These are phyloP conservation scores for Chenopodium berlandieri DNA, from an alignment of 148 eudicot genomes.

Conservation along the genomic window DNA sequence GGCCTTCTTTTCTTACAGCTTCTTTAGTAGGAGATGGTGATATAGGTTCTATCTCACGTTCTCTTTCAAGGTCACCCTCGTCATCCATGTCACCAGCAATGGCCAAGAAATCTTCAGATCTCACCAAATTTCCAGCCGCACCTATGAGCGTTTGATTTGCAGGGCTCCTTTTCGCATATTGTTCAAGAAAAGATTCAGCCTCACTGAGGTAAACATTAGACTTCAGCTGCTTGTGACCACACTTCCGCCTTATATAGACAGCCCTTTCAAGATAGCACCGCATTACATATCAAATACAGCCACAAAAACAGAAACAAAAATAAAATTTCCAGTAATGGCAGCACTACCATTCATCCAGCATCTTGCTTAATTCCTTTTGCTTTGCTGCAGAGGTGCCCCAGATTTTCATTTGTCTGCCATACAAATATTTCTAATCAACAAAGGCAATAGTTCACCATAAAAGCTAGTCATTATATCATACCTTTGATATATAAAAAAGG, in stretches of 20 bases:
- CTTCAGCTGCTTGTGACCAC: constrained; percentile 52
- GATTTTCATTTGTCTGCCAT: constrained; percentile 80
- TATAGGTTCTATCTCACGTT: constrained; percentile 42
- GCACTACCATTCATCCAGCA: constrained; percentile 94
- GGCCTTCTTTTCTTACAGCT: constrained; percentile 57
- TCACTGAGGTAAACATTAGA: constrained; percentile 80
- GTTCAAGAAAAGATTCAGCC: constrained; percentile 94
- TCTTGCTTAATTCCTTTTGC: constrained; percentile 69
- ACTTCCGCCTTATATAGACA: constrained; percentile 65
- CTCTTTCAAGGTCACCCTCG: constrained; percentile 78
- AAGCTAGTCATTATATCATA: not conserved
- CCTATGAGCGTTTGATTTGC: constrained; percentile 77
- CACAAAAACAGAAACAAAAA: not conserved
- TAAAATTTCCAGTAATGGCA: not conserved
- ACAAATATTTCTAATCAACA: constrained; percentile 11
- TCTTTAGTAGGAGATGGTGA: constrained; percentile 43
- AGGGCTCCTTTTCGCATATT: constrained; percentile 83
- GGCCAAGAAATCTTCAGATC: constrained; percentile 84
- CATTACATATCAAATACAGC: not conserved
- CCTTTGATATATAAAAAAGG: not conserved
- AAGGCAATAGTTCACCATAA: not conserved
- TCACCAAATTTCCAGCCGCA: constrained; percentile 78
- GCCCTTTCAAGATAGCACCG: constrained; percentile 56
- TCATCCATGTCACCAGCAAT: constrained; percentile 73
- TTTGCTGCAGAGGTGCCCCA: constrained; percentile 88